These are phyloP conservation scores for Cryphonectria nitschkei DNA, from an alignment of 2,329 filamentous ascomycete genomes.

Conservation along the genomic window DNA sequence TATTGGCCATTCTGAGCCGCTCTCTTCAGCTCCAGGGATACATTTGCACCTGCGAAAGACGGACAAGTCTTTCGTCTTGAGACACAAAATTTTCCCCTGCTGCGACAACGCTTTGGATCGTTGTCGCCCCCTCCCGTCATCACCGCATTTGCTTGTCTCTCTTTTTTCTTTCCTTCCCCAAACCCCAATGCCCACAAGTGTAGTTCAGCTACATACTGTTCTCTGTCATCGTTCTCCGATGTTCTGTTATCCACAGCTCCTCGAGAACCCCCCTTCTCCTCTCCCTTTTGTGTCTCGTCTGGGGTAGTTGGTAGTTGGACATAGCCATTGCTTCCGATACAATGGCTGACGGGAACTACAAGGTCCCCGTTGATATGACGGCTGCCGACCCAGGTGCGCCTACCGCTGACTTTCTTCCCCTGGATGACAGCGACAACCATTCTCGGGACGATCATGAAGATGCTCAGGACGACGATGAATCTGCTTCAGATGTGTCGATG, in stretches of 20 bases:
- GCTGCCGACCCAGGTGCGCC: constrained; percentile 24
- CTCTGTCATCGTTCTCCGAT: constrained; percentile 17
- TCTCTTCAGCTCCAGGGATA: neutral
- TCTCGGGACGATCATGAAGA: constrained; percentile 15
- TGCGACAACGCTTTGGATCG: constrained; percentile 25
- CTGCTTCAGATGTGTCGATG: constrained; percentile 42
- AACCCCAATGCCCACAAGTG: constrained; percentile 28
- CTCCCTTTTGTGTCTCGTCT: constrained; percentile 24
- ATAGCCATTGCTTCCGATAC: constrained; percentile 22
- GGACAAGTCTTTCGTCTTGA: neutral
- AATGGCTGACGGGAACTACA: constrained; percentile 24
- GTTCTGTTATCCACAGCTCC: constrained; percentile 15
- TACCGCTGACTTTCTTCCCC: constrained; percentile 28
- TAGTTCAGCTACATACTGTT: constrained; percentile 25
- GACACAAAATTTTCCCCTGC: constrained; percentile 1
- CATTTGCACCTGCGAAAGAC: constrained; percentile 12
- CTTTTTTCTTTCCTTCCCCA: neutral
- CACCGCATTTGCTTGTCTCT: neutral
- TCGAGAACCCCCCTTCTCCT: constrained; percentile 2
- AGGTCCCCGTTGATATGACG: constrained; percentile 19
- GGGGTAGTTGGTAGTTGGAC: constrained; percentile 1
- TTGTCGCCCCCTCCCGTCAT: constrained; percentile 20
- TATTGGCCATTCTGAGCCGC: constrained; percentile 1
- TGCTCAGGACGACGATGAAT: constrained; percentile 32
- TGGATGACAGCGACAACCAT: constrained; percentile 29